Percentiles rank a stretch among this genome's conserved stretches.
phyloP scores from a whole-genome alignment of 768 basidiomycete species.

The Imleria badia region DNA sequence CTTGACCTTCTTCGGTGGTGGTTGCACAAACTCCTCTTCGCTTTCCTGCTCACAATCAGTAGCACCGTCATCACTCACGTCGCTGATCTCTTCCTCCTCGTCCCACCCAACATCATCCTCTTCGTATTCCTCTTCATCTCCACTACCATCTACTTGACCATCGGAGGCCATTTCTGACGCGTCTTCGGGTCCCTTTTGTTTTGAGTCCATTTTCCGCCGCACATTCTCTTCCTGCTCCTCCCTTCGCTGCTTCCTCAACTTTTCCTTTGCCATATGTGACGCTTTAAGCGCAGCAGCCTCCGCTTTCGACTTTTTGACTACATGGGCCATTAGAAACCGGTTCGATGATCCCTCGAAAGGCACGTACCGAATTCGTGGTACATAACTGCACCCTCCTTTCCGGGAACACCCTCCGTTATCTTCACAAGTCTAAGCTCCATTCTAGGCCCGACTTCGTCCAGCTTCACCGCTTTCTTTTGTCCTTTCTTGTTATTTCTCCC shows the following conservation, averaged over 20 bases:
- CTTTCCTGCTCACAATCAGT: slow-evolving; percentile 43
- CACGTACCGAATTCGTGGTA: slow-evolving; percentile 91
- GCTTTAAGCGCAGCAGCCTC: slow-evolving; percentile 66
- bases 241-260: slow-evolving; percentile 70
- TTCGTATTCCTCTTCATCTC: slow-evolving; percentile 38
- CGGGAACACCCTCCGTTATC: slow-evolving; percentile 91
- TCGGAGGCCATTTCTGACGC: slow-evolving; percentile 34
- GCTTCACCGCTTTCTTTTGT: slow-evolving; percentile 82
- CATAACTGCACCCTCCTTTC: slow-evolving; percentile 89
- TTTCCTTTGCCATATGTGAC: slow-evolving; percentile 76
- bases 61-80: slow-evolving; percentile 47
- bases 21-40: slow-evolving; percentile 47
- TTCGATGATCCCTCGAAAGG: background rate
- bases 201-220: slow-evolving; percentile 65
- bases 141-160: slow-evolving; percentile 43
- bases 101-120: slow-evolving; percentile 47
- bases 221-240: slow-evolving; percentile 94
- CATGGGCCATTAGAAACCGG: slow-evolving; percentile 6
- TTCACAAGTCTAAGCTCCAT: slow-evolving; percentile 93
- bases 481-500: slow-evolving; percentile 94
- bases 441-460: slow-evolving; percentile 94
- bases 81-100: slow-evolving; percentile 65
- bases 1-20: slow-evolving; percentile 57
- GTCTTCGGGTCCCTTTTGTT: slow-evolving; percentile 26
- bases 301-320: slow-evolving; percentile 89